A percentile compares a stretch with the other conserved stretches of the same genome.
These are phyloP conservation scores for Cystobasidium pallidum DNA, from an alignment of 1,284 basidiomycete species.

Conservation along the genomic window DNA sequence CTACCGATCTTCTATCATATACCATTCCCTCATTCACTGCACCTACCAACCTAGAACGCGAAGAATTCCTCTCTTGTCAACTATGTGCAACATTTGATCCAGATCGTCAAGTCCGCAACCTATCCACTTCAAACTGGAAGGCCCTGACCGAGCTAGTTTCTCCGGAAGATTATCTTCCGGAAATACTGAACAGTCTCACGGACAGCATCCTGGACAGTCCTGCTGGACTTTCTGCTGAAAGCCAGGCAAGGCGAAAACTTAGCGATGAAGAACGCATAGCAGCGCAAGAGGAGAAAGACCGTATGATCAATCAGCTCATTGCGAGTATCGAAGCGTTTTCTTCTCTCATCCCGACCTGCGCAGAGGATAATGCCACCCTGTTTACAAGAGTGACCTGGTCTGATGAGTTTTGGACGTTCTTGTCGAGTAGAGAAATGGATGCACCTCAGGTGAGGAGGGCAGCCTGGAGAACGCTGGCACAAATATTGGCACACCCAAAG, in stretches of 20 bases:
- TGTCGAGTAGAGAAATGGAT: constrained; percentile 2
- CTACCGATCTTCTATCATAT: constrained; percentile 65
- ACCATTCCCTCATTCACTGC: constrained; percentile 60
- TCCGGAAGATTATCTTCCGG: not conserved
- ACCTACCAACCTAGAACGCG: constrained; percentile 68
- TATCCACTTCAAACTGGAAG: constrained; percentile 60
- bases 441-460: constrained; percentile 23
- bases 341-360: not conserved
- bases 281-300: constrained; percentile 23
- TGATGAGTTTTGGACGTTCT: constrained; percentile 25
- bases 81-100: constrained; percentile 71
- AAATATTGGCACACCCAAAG: not conserved
- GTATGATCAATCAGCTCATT: constrained; percentile 15
- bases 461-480: constrained; percentile 9
- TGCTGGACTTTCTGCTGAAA: not conserved
- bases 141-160: constrained; percentile 50
- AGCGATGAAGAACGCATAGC: constrained; percentile 22
- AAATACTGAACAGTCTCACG: constrained; percentile 26
- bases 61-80: constrained; percentile 79
- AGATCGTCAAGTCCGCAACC: constrained; percentile 66
- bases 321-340: constrained; percentile 37
- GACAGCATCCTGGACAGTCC: constrained; percentile 19
- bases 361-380: not conserved
- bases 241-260: not conserved
- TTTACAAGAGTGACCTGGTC: constrained; percentile 18